A percentile compares a stretch with the other conserved stretches of the same genome.
Evolutionary conservation across 2,329 filamentous ascomycete species (phyloP).

Genomic region (Curvularia sp.): DNA sequence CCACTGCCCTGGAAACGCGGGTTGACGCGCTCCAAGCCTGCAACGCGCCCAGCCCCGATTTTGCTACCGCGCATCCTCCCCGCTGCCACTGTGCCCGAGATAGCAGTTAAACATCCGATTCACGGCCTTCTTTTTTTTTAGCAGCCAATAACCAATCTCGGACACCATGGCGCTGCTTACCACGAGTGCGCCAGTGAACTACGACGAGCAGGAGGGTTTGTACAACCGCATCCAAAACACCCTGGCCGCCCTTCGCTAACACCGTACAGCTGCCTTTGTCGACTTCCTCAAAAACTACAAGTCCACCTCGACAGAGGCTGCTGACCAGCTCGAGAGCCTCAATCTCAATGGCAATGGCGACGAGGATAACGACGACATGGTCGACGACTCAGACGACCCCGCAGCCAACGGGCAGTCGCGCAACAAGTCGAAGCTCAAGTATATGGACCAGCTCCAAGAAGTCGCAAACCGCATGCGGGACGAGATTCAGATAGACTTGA

Average conservation of each 20-base stretch:
- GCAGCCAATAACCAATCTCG: conserved; percentile 4
- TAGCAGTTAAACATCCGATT: conserved; percentile 14
- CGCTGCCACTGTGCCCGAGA: conserved; percentile 16
- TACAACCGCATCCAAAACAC: conserved; percentile 26
- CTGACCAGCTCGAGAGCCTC: conserved; percentile 82
- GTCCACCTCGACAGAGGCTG: conserved; percentile 72
- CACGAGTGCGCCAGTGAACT: conserved; percentile 80
- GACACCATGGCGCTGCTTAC: conserved; percentile 82
- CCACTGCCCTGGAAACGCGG: conserved; percentile 30
- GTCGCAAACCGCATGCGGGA: conserved; percentile 79
- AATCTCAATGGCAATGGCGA: conserved; percentile 86
- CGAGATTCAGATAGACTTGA: conserved; percentile 85
- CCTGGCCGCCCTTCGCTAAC: conserved; percentile 40
- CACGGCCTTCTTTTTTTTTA: conserved; percentile 12
- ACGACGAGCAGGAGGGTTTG: conserved; percentile 83
- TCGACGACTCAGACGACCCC: conserved; percentile 77
- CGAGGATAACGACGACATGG: conserved; percentile 90
- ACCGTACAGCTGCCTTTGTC: conserved; percentile 74
- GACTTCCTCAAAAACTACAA: conserved; percentile 91
- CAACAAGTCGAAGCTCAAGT: conserved; percentile 74
- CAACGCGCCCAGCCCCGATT: conserved; percentile 38
- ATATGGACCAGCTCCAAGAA: conserved; percentile 84
- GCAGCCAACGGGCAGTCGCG: conserved; percentile 53
- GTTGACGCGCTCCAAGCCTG: conserved; percentile 34
- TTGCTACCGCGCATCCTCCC: conserved; percentile 33